Evolutionary conservation across 805 yeast genomes (phyloP), one percentile per base, ranked within the genome.

Genomic region (Schizosaccharomyces pombe): DNA sequence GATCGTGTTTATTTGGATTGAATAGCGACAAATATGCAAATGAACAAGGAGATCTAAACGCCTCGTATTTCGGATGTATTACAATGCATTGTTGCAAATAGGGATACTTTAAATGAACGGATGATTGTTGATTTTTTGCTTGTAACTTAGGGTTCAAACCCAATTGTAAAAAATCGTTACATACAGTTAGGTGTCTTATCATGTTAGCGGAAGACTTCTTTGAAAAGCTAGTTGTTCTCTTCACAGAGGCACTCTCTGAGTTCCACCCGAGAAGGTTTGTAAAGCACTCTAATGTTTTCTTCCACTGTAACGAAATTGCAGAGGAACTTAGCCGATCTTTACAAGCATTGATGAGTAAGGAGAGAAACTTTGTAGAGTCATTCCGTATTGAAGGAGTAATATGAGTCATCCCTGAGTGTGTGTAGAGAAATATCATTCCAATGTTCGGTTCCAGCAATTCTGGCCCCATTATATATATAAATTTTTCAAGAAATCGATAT

Each of bases 341-440:
- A 29, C 49, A 43, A 43, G 22, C 67, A 49, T 72, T 69, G n/a
- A 85, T 64, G 55, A 86, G 63, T 2, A 79, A 70, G 40, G 72
- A 70, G 28, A 87, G 67, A 60, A 82, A 83, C 56, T 73, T 75
- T 0, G 89, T 76, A 1, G 94, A 77, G 57, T 83, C 86, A 49
- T 76, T 75, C 55, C 95, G 74, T 29, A 91, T 78, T 3, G 77
- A 78, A 1, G 85, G 79, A 31, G 75, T 75, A 43, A 91, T 82
- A 64, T 91, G 96, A 16, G 96, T 82, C 95, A 91, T 89, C 2
- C 95, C 93, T 54, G 89, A 80, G 60, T 82, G 82, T 16, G 89
- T 72, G 64, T 82, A 87, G 31, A 89, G 71, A n/a, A 82, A 73
- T 16, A 70, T 55, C 24, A 60, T 54, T 26, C 60, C 49, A 3